phyloP scores from a whole-genome alignment of 1,284 basidiomycete species.

The Chalciporus sp. region DNA sequence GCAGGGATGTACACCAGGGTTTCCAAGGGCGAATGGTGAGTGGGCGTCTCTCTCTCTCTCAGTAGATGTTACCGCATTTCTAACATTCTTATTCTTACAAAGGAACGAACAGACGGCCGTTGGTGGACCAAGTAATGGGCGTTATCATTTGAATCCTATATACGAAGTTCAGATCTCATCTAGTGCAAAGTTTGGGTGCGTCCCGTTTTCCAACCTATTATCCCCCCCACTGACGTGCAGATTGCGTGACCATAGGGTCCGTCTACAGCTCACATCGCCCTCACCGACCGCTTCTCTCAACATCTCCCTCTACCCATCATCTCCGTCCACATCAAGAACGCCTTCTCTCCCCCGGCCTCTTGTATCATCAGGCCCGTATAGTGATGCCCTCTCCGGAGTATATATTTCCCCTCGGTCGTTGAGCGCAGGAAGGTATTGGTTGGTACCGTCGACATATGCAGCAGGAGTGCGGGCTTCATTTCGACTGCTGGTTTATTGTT shows the following conservation, averaged over 20 bases:
- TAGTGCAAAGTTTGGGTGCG: conserved; percentile 63
- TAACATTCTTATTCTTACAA: background rate
- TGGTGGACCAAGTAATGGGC: conserved; percentile 66
- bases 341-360: conserved; percentile 46
- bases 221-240: conserved; percentile 2
- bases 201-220: conserved; percentile 5
- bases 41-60: conserved; percentile 1
- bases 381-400: conserved; percentile 71
- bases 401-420: conserved; percentile 57
- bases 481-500: conserved; percentile 64
- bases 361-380: conserved; percentile 77
- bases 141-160: conserved; percentile 68
- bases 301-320: conserved; percentile 56
- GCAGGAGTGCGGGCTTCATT: conserved; percentile 61
- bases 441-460: conserved; percentile 75
- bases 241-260: conserved; percentile 48
- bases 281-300: conserved; percentile 54
- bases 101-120: conserved; percentile 60
- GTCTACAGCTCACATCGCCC: conserved; percentile 59
- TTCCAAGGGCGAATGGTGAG: conserved; percentile 71
- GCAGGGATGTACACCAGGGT: conserved; percentile 86
- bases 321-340: conserved; percentile 17
- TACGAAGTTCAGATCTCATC: conserved; percentile 63
- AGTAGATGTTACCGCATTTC: background rate
- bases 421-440: conserved; percentile 65